These are phyloP conservation scores for Diaporthe sp. DNA, from an alignment of 2,329 filamentous ascomycete genomes.

Conservation along the genomic window DNA sequence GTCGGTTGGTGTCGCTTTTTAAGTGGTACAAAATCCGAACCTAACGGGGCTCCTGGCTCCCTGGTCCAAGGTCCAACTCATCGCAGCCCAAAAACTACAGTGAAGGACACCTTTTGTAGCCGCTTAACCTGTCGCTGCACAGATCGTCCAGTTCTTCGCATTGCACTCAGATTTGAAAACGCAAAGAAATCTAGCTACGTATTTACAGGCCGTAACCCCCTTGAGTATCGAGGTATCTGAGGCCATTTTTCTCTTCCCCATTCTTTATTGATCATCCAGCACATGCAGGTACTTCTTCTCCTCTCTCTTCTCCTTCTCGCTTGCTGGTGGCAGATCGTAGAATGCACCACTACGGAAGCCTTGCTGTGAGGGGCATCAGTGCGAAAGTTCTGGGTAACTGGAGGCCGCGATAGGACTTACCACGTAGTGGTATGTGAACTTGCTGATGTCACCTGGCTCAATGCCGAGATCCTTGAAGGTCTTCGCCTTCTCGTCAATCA, in stretches of 20 bases:
- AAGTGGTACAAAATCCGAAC: slow-evolving; percentile 7
- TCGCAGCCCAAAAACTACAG: not conserved
- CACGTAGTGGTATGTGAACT: slow-evolving; percentile 94
- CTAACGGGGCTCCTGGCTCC: slow-evolving; percentile 8
- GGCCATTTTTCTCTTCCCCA: slow-evolving; percentile 46
- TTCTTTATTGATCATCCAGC: slow-evolving; percentile 83
- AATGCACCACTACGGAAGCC: slow-evolving; percentile 88
- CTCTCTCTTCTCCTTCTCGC: slow-evolving; percentile 93
- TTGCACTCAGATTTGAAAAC: slow-evolving; percentile 42
- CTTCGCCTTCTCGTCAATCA: slow-evolving; percentile 91
- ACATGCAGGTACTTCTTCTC: slow-evolving; percentile 98
- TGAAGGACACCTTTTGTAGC: not conserved
- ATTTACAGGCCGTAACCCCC: slow-evolving; percentile 45
- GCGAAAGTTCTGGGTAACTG: not conserved
- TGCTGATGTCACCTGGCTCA: slow-evolving; percentile 86
- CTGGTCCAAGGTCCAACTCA: not conserved
- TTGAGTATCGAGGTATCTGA: slow-evolving; percentile 37
- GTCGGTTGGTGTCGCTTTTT: not conserved
- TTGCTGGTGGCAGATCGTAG: slow-evolving; percentile 95
- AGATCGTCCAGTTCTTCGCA: slow-evolving; percentile 27
- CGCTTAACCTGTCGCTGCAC: not conserved
- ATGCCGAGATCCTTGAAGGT: slow-evolving; percentile 96
- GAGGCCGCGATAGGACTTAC: slow-evolving; percentile 64
- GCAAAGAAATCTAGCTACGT: slow-evolving; percentile 48
- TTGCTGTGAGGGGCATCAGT: slow-evolving; percentile 70